Evolutionary conservation across 2,329 filamentous ascomycete species (phyloP), one percentile per base, ranked within the genome.

Genomic region (Aureobasidium sp.): DNA sequence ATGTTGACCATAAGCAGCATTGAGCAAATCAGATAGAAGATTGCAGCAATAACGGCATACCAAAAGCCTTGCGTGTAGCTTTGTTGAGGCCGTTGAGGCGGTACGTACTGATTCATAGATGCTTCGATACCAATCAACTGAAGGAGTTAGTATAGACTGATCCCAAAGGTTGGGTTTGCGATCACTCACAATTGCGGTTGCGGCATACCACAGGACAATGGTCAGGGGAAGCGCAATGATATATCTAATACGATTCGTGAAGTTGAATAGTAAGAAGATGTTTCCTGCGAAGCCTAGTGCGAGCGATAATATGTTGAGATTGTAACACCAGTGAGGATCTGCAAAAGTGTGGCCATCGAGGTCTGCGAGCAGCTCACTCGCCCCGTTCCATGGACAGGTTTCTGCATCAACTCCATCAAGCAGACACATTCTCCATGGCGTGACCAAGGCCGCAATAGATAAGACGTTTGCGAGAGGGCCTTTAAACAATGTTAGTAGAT

Each of bases 391-490:
- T 1, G 42, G 45, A 57, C 71, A 73, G 6, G 39, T 44, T 12
- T 42, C 76, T 0, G 71, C 68, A 11, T 65, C 78, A 5, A 67
- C 64, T 17, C 62, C 66, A 15, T 64, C 49, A 3, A 80, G 74
- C 5, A 83, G 75, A 53, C 78, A 78, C 71, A 87, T 83, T 64
- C 89, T 81, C 92, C 91, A 96, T 25, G 84, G 84, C 31, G 85
- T 86, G 1, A 90, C 89, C n/a, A 96, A 80, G 8, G 91, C 90
- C 64, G 89, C 91, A 63, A 96, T 91, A 62, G 88, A 93, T 74
- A 94, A 88, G 34, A 94, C 86, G 63, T 92, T 96, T 2, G 92
- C 92, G 11, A 96, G 83, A 0, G 92, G 92, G 0, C 90, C 91
- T 2, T 25, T 4, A 15, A n/a, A 44, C 5, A 22, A 94, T 82